Evolutionary conservation across 2,329 filamentous ascomycete species (phyloP), one percentile per base, ranked within the genome.

Genomic region (Dendrostoma leiphaemia): DNA sequence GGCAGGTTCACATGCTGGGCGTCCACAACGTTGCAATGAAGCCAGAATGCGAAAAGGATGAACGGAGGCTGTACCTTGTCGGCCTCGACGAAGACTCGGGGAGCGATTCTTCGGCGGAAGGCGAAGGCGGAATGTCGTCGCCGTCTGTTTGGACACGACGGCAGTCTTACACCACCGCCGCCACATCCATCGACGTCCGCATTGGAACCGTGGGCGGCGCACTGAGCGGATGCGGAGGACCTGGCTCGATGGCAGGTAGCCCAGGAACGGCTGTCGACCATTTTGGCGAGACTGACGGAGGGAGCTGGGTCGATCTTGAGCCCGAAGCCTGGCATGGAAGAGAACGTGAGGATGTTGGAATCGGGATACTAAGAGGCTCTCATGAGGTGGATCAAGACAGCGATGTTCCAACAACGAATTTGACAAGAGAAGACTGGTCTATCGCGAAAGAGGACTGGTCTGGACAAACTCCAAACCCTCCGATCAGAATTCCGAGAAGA

Each of bases 161-260:
- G 40, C 67, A 65, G 32, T 74, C 71, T 2, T 64, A 71, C 8
- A 61, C 66, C 21, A 73, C 71, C 9, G 62, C 62, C 21, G 68
- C 69, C 3, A 72, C 72, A 4, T 74, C 71, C 2, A 58, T 73
- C 3, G 65, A 21, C 69, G 68, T 19, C 58, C 62, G 15, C 3
- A 8, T 46, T 31, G 44, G 44, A 63, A 60, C 34, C 15, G 38
- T 51, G 12, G n/a, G 46, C n/a, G 48, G 50, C n/a, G n/a, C n/a
- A n/a, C n/a, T n/a, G 12, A 24, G 40, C 19, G 35, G 29, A 15
- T 26, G n/a, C 64, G 62, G 41, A 64, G 62, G 28, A 61, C 62
- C 0, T 67, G 66, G 9, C 64, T 65, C 6, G 65, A 65, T 13
- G 57, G 53, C 31, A 51, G 63, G 1, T 52, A 61, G n/a, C 50